phyloP scores from a whole-genome alignment of 2,329 filamentous ascomycete species.

The Fusarium poae region DNA sequence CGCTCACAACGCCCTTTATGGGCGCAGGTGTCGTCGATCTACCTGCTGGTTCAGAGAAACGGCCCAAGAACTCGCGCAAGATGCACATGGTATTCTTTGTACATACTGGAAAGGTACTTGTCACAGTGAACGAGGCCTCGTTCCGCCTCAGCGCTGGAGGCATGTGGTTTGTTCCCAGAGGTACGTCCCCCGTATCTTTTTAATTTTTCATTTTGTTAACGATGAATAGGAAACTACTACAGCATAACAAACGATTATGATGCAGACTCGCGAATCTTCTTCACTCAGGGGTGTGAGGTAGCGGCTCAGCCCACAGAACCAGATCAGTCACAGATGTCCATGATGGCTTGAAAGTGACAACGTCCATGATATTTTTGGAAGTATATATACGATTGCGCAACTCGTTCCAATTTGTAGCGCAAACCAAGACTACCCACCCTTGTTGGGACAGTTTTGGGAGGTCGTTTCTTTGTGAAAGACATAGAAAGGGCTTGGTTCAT shows the following conservation, averaged over 20 bases:
- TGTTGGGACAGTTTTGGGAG: constrained; percentile 10
- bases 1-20: constrained; percentile 86
- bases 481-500: constrained; percentile 3
- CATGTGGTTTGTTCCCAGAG: constrained; percentile 94
- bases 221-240: constrained; percentile 86
- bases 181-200: constrained; percentile 66
- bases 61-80: constrained; percentile 89
- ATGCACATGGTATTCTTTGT: constrained; percentile 99
- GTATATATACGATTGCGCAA: constrained; percentile 2
- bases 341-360: constrained; percentile 31
- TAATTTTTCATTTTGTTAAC: constrained; percentile 16
- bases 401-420: background rate
- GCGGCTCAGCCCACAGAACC: constrained; percentile 47
- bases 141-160: constrained; percentile 91
- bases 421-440: constrained; percentile 14
- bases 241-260: constrained; percentile 86
- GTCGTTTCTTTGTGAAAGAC: constrained; percentile 6
- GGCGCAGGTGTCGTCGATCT: constrained; percentile 92
- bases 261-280: constrained; percentile 83
- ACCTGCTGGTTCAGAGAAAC: constrained; percentile 84
- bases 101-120: constrained; percentile 82
- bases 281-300: constrained; percentile 85
- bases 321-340: constrained; percentile 42
- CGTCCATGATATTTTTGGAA: background rate
- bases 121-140: constrained; percentile 78